phyloP scores from a whole-genome alignment of 805 yeast genomes.

The Limtongozyma cylindracea region DNA sequence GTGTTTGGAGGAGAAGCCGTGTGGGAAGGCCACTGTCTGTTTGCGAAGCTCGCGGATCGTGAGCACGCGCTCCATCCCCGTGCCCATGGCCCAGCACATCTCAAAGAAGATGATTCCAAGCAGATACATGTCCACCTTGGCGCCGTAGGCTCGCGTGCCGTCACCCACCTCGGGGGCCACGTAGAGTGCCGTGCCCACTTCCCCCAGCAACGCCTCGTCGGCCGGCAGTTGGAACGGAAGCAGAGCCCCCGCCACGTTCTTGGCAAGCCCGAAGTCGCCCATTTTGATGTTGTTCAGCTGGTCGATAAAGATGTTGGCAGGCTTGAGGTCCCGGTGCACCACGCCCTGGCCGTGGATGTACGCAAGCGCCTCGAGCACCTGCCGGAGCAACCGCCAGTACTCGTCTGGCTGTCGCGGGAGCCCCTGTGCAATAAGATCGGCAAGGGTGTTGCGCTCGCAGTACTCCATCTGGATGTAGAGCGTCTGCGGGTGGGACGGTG shows the following conservation, averaged over 20 bases:
- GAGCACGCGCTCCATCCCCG: slow-evolving; percentile 82
- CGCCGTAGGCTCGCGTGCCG: slow-evolving; percentile 73
- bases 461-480: slow-evolving; percentile 95
- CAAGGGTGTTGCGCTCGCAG: slow-evolving; percentile 81
- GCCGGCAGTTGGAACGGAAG: too few relatives aligned
- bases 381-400: slow-evolving; percentile 79
- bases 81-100: slow-evolving; percentile 66
- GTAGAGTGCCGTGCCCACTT: slow-evolving; percentile 83
- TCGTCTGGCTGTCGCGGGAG: slow-evolving; percentile 46
- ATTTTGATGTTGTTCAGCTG: slow-evolving; percentile 71
- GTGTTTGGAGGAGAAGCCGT: slow-evolving; percentile 28
- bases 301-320: slow-evolving; percentile 89
- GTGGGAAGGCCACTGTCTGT: slow-evolving; percentile 40
- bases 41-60: slow-evolving; percentile 42
- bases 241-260: slow-evolving; percentile 35
- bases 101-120: slow-evolving; percentile 89
- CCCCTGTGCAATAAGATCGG: slow-evolving; percentile 55
- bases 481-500: too few relatives aligned
- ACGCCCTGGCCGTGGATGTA: slow-evolving; percentile 88
- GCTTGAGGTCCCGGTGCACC: slow-evolving; percentile 86
- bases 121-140: slow-evolving; percentile 89
- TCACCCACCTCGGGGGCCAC: slow-evolving; percentile 73
- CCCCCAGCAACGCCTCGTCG: slow-evolving; percentile 63
- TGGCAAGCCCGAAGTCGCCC: slow-evolving; percentile 95
- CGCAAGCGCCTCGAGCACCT: slow-evolving; percentile 67